Base-by-base conservation (phyloP, 129 eudicot species). In the Flaveria bidentis region DNA sequence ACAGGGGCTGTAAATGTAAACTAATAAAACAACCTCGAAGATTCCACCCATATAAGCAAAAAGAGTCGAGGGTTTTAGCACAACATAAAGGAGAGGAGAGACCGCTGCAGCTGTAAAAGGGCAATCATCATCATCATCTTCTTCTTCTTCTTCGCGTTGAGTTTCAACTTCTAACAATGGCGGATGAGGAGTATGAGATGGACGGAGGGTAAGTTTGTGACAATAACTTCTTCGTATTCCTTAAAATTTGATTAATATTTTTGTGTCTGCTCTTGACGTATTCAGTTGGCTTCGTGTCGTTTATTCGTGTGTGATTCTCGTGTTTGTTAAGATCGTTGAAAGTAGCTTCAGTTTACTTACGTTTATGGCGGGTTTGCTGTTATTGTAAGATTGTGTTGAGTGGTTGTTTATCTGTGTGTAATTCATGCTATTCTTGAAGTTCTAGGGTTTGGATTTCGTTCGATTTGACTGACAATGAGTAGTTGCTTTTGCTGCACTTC, bases 121-220 rank as follows among this genome's bases (percentile, higher is more conserved):
- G 42, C 63, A 36, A 47, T 7, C 44, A 4, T 30, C 36, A 4
- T 30, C 36, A 50, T 18, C 52, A 14, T 65, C 64, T 9, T 0
- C 71, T 18, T 74, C 22, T 20, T 65, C 64, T 9, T 0, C 22
- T 41, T 39, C 72, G 9, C 18, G 53, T 41, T 42, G 55, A 78
- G n/a, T 36, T 72, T 75, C 6, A 15, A 45, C 51, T 11, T 63
- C 47, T 26, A 44, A 79, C 71, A 82, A 90, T 90, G 96, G 96
- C 96, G 8, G 92, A 90, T 76, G 96, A 90, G 57, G 96, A 90
- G 18, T 90, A 80, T 73, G 96, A 87, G 63, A 90, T 90, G 96
- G 92, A 90, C 84, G 91, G 88, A 79, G 92, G 83, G 96, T 90
- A 66, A 66, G 85, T 73, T 25, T 78, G 3, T 1, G 12, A 47